Evolutionary conservation across 148 eudicot genomes (phyloP).

Genomic region (Vaccinium darrowii): DNA sequence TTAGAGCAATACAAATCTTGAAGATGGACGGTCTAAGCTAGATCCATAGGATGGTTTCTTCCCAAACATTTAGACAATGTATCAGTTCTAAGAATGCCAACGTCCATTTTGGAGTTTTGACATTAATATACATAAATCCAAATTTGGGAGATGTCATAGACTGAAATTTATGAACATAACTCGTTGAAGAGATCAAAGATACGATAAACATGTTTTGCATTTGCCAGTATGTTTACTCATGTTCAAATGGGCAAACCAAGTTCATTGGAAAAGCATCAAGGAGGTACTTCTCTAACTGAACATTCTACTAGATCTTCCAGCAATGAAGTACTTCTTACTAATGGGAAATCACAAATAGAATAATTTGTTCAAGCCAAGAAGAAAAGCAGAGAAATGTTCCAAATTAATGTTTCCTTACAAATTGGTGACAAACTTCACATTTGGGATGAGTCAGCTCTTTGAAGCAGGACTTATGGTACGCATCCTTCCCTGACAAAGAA

Average conservation of each 20-base stretch:
- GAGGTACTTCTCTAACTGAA: not conserved
- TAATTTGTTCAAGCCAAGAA: not conserved
- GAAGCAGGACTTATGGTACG: constrained; percentile 90
- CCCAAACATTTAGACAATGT: not conserved
- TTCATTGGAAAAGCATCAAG: not conserved
- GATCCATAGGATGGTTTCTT: not conserved
- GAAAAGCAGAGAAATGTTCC: constrained; percentile 4
- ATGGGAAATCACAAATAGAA: not conserved
- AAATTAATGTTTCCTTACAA: constrained; percentile 53
- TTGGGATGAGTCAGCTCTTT: constrained; percentile 89
- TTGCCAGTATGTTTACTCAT: not conserved
- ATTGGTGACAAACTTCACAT: constrained; percentile 90
- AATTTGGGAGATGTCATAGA: not conserved
- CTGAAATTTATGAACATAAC: not conserved
- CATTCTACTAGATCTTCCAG: not conserved
- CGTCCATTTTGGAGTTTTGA: not conserved
- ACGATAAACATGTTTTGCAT: not conserved
- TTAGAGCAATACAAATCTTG: not conserved
- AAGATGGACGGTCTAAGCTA: not conserved
- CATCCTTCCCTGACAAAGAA: constrained; percentile 88
- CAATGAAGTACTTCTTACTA: not conserved
- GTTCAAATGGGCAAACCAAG: not conserved
- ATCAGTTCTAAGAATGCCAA: constrained; percentile 1
- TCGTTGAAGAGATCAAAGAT: not conserved
- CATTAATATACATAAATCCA: not conserved